Evolutionary conservation across 306 rosid species (phyloP).

Genomic region (Acacia melanoxylon): DNA sequence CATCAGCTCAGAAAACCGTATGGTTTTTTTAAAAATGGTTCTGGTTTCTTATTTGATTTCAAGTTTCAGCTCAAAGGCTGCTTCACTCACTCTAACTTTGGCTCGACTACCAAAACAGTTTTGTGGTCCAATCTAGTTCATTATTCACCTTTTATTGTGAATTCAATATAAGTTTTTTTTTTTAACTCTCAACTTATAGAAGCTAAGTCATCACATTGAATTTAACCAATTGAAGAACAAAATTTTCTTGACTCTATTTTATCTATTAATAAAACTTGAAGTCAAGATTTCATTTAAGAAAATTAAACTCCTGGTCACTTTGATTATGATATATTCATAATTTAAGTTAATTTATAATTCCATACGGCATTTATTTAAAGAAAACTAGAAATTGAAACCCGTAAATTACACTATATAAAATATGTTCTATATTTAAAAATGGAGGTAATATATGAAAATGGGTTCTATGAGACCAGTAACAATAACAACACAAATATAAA

Average conservation of each 20-base stretch:
- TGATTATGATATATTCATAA: background rate
- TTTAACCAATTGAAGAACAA: background rate
- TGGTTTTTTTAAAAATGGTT: too few relatives aligned
- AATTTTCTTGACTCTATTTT: background rate
- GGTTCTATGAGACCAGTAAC: too few relatives aligned
- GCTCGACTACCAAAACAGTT: too few relatives aligned
- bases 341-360: background rate
- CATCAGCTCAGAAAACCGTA: too few relatives aligned
- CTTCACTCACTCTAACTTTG: too few relatives aligned
- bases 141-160: too few relatives aligned
- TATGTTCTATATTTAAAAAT: too few relatives aligned
- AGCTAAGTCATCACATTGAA: background rate
- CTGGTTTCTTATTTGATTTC: too few relatives aligned
- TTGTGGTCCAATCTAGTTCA: too few relatives aligned
- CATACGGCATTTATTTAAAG: background rate
- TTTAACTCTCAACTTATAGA: background rate
- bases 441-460: background rate
- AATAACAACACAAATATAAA: background rate
- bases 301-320: background rate
- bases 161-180: background rate
- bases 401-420: too few relatives aligned
- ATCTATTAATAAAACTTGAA: background rate
- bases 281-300: background rate
- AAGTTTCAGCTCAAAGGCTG: too few relatives aligned
- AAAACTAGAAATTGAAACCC: background rate